phyloP scores from a whole-genome alignment of 306 rosid species.

The Senna siamea region DNA sequence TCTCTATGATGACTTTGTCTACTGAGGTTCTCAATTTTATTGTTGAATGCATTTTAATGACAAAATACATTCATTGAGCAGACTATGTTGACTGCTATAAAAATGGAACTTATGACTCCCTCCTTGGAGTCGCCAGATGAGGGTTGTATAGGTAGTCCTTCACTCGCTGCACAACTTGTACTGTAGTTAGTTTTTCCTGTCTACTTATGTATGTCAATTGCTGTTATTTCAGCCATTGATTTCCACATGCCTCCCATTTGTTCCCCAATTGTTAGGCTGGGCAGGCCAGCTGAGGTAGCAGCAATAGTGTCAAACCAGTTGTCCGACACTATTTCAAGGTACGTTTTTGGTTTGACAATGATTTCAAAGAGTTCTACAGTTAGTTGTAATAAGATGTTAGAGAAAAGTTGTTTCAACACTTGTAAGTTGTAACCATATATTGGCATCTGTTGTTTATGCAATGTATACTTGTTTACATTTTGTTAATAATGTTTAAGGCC shows the following conservation, averaged over 20 bases:
- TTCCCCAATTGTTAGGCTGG: conserved; percentile 91
- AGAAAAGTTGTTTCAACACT: not conserved
- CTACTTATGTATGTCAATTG: conserved; percentile 22
- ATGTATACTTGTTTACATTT: not conserved
- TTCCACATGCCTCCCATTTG: conserved; percentile 97
- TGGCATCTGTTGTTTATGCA: conserved; percentile 11
- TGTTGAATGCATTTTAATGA: conserved; percentile 17
- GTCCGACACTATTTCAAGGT: conserved; percentile 82
- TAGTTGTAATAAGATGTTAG: conserved; percentile 5
- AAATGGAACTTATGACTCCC: conserved; percentile 94
- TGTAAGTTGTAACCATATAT: not conserved
- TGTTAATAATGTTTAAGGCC: no score
- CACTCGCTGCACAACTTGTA: conserved; percentile 16
- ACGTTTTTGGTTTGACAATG: no score
- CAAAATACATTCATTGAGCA: conserved; percentile 33
- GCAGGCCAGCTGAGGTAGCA: conserved; percentile 90
- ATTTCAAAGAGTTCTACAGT: no score
- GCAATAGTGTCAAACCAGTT: conserved; percentile 88
- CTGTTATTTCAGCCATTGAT: conserved; percentile 69
- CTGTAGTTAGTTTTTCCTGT: not conserved
- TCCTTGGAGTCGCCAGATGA: conserved; percentile 72
- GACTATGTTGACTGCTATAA: conserved; percentile 94
- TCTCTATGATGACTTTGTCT: conserved; percentile 10
- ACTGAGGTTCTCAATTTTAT: conserved; percentile 25
- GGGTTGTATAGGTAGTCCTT: conserved; percentile 78